A percentile compares a stretch with the other conserved stretches of the same genome.
These are phyloP conservation scores for Botrytis deweyae DNA, from an alignment of 2,329 filamentous ascomycete species.

Conservation along the genomic window DNA sequence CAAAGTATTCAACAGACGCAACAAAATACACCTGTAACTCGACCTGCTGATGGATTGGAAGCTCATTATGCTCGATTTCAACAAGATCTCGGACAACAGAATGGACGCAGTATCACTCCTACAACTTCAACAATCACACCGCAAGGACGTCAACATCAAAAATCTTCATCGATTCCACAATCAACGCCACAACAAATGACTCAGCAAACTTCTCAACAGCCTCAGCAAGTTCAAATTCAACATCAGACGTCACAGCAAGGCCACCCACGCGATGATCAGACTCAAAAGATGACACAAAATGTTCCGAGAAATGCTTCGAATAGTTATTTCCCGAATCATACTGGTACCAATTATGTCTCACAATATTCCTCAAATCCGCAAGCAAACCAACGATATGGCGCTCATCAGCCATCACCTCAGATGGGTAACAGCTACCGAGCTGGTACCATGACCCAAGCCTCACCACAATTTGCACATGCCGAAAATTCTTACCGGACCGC, in stretches of 20 bases:
- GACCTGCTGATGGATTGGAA: constrained; percentile 38
- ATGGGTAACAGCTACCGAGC: constrained; percentile 34
- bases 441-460: constrained; percentile 33
- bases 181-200: constrained; percentile 32
- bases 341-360: constrained; percentile 32
- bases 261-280: constrained; percentile 33
- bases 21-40: constrained; percentile 30
- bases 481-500: constrained; percentile 37
- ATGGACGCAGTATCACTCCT: constrained; percentile 35
- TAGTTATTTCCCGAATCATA: constrained; percentile 35
- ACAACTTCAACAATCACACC: constrained; percentile 30
- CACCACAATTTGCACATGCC: constrained; percentile 36
- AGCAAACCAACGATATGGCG: constrained; percentile 35
- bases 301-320: constrained; percentile 32
- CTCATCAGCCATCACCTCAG: constrained; percentile 37
- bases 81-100: constrained; percentile 33
- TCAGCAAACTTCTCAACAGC: constrained; percentile 25
- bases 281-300: constrained; percentile 29
- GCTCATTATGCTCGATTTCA: constrained; percentile 39
- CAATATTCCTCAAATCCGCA: constrained; percentile 38
- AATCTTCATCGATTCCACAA: constrained; percentile 29
- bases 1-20: constrained; percentile 22
- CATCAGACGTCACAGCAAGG: constrained; percentile 34
- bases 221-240: constrained; percentile 28
- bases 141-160: constrained; percentile 35